Base-by-base conservation (phyloP, 805 yeast genomes). In the Komagataella pseudopastoris region DNA sequence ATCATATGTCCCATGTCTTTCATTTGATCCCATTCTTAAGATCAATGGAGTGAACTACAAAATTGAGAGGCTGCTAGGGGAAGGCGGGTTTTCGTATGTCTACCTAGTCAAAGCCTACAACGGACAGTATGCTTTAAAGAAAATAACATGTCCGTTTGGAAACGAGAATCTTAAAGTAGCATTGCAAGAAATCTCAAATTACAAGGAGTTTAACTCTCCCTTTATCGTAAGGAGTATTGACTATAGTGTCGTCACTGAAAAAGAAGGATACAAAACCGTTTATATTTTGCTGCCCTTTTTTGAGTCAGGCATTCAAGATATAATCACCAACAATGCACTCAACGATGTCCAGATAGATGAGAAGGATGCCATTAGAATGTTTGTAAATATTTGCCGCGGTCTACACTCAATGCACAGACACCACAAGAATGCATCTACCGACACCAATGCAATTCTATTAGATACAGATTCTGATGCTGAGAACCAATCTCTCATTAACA, bases 71-170 rank as follows among this genome's bases (percentile, higher is more conserved):
- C 72, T 90, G n/a, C 69, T 90, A 6, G 96, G 96, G 7, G 97
- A 89, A 68, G 95, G 96, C 2, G 95, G 93, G 12, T 85, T 85
- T 61, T 83, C 95, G 0, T 88, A 85, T 58, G 96, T 88, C 6
- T 90, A 90, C 60, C 69, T 88, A 20, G 95, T 89, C 3, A 72
- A 79, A 56, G 69, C 71, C 47, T 63, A 71, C 23, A 68, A 72
- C 56, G 68, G 74, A 39, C 63, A 64, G 46, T 86, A 79, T 60
- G 96, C 96, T 3, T 68, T 90, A 60, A 90, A 90, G 69, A 85
- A 86, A 69, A 86, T 88, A 51, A 71, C 90, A 54, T 89, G 96
- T 64, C 89, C 95, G 1, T 86, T 83, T 65, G 96, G 96, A 1
- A 75, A 85, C 48, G 86, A 81, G 60, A 83, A 83, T 58, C 81